Evolutionary conservation across 352 stramenopile genomes (phyloP).

Genomic region (Pythium oligandrum): DNA sequence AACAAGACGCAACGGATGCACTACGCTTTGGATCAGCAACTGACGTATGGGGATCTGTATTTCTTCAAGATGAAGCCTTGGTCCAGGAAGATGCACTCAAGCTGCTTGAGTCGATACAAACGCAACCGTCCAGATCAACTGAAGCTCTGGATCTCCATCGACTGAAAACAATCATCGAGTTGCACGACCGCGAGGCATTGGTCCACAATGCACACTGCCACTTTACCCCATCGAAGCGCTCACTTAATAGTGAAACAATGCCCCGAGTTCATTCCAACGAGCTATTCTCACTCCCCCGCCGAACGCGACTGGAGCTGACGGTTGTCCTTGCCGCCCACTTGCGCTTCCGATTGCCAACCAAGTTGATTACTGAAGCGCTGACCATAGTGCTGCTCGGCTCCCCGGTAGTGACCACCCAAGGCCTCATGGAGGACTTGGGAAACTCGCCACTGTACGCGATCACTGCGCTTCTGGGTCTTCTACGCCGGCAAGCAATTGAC

Average conservation of each 20-base stretch:
- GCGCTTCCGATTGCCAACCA: constrained; percentile 32
- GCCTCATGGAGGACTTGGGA: constrained; percentile 28
- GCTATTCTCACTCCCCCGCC: constrained; percentile 23
- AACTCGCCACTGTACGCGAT: constrained; percentile 40
- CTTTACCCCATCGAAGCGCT: constrained; percentile 35
- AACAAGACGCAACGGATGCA: not conserved
- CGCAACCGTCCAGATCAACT: constrained; percentile 5
- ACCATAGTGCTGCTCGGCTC: constrained; percentile 37
- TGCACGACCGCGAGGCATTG: constrained; percentile 42
- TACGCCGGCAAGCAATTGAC: constrained; percentile 25
- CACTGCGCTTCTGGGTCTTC: constrained; percentile 25
- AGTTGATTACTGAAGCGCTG: constrained; percentile 40
- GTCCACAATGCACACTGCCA: constrained; percentile 42
- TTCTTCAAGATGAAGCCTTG: not conserved
- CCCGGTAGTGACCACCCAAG: constrained; percentile 6
- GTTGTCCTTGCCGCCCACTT: constrained; percentile 31
- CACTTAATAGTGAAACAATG: constrained; percentile 26
- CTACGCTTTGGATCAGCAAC: constrained; percentile 30
- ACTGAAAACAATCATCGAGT: constrained; percentile 26
- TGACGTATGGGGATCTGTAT: constrained; percentile 23
- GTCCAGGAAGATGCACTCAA: constrained; percentile 9
- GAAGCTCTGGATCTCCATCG: constrained; percentile 30
- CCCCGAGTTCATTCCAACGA: constrained; percentile 27
- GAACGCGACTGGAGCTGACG: constrained; percentile 28
- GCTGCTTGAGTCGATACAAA: constrained; percentile 7